Evolutionary conservation across 2,329 filamentous ascomycete species (phyloP), one percentile per base, ranked within the genome.

Genomic region (Pseudodiploospora longispora): DNA sequence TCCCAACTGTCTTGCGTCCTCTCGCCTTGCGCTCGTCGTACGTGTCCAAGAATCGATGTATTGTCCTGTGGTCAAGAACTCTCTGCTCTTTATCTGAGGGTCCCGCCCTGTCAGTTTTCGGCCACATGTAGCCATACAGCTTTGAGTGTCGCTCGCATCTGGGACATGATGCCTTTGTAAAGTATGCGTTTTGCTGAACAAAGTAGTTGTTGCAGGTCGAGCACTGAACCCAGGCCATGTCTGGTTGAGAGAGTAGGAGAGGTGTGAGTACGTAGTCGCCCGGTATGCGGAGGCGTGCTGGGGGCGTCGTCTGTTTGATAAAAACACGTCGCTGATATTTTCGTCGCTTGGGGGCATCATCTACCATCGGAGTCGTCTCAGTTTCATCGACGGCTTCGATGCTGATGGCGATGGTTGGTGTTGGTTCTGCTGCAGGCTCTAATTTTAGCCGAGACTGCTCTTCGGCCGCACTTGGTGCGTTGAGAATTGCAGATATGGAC

Each of bases 141-240:
- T 95, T 97, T 10, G 87, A 94, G 59, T 98, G 93, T 1, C 93
- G 80, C 67, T 98, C 93, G 63, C 93, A 98, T 6, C 93, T 80
- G 4, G 88, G 90, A 61, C 93, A 98, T 10, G 87, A 84, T 40
- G 85, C 82, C 42, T 84, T 80, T 1, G 90, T 96, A 52, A 83
- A 83, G 61, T 95, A 96, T 0, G 87, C 88, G 51, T 97, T 85
- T 35, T 80, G 75, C 62, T 97, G 91, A 5, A 97, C 84, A 59
- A 97, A 98, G 47, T 83, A 80, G 1, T 76, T 75, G 40, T 79
- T 77, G 66, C 93, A 98, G 28, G 85, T 88, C 41, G 81, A 86
- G 66, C 93, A 98, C 50, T 88, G 80, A 37, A 95, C 86, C 91
- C 90, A 97, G 58, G 72, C 88, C 71, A 71, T 89, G 72, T 68